Base-by-base conservation (phyloP, 2,329 filamentous ascomycete species). In the Beauveria brongniartii region DNA sequence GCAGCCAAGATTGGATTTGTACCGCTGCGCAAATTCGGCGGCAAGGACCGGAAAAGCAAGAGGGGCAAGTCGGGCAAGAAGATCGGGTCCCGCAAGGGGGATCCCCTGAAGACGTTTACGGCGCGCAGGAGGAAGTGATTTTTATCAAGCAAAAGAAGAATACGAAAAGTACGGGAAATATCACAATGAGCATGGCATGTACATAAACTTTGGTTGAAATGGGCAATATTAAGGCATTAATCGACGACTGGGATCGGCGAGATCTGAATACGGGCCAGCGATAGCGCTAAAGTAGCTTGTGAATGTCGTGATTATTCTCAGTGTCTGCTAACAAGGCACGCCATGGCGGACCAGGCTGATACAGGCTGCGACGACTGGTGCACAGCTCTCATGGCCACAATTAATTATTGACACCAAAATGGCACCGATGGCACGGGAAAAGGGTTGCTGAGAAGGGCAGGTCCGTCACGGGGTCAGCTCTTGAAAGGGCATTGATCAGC, bases 61-160 rank as follows among this genome's bases (percentile, higher is more conserved):
- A 82, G 77, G 64, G 76, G 74, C 54, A 74, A 70, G 63, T 55
- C 68, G 55, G 71, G 69, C 41, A 74, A 75, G 63, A 85, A 82
- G 71, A 75, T 75, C 40, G 80, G 77, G 46, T 78, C 80, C n/a
- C 83, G 86, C 68, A 93, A 88, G 74, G 77, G 83, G 57, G 91
- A 97, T 78, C 92, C 93, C 7, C 77, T 97, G 70, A 95, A 93
- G 79, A 92, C 89, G 9, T 94, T 97, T 73, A 96, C 91, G 73
- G 83, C 83, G 26, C 77, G 81, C 67, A 73, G 78, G 59, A 83
- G 79, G 73, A 74, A 72, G 63, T 73, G 68, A 56, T 10, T 16
- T 16, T 16, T 5, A 3, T 2, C 14, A 59, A 10, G 22, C 16
- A 54, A 5, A 26, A 16, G 8, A 30, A 12, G 12, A 37, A 52